Conservation (phyloP, 2,329 filamentous ascomycete genomes). For the Phialophora tarda region DNA sequence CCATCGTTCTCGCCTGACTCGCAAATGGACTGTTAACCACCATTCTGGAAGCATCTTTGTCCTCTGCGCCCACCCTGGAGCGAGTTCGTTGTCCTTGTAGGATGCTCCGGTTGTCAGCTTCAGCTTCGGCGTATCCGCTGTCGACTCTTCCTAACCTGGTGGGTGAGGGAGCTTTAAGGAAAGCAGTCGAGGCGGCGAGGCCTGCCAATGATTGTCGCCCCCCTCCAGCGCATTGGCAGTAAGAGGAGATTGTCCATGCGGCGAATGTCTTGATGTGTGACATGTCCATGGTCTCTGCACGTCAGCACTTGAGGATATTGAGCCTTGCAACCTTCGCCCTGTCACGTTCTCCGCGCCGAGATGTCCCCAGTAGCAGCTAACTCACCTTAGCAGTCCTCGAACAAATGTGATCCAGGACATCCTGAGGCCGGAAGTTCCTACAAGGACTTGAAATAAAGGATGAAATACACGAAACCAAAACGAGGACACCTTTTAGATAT, state of each 20-base stretch:
- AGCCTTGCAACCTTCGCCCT: too few relatives aligned
- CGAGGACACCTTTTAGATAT: neutral
- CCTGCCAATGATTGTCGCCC: too few relatives aligned
- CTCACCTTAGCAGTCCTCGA: neutral
- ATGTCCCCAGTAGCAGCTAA: neutral
- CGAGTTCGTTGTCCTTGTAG: neutral
- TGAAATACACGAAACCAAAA: neutral
- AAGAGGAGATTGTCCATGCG: too few relatives aligned
- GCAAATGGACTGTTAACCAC: slow-evolving; percentile 6
- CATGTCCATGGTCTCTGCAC: too few relatives aligned
- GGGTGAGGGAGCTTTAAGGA: neutral
- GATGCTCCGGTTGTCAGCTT: neutral
- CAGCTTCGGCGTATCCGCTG: neutral
- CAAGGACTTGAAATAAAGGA: neutral
- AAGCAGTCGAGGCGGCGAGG: too few relatives aligned
- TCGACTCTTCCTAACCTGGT: neutral
- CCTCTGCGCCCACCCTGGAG: neutral
- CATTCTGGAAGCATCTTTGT: slow-evolving; percentile 7
- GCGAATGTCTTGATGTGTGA: too few relatives aligned
- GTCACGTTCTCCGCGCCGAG: too few relatives aligned
- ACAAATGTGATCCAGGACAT: neutral
- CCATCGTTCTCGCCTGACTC: slow-evolving; percentile 10
- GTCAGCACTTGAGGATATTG: too few relatives aligned
- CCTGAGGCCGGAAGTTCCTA: neutral
- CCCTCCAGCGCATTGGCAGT: too few relatives aligned